phyloP scores from a whole-genome alignment of 1,284 basidiomycete genomes.

The Trametes versicolor region DNA sequence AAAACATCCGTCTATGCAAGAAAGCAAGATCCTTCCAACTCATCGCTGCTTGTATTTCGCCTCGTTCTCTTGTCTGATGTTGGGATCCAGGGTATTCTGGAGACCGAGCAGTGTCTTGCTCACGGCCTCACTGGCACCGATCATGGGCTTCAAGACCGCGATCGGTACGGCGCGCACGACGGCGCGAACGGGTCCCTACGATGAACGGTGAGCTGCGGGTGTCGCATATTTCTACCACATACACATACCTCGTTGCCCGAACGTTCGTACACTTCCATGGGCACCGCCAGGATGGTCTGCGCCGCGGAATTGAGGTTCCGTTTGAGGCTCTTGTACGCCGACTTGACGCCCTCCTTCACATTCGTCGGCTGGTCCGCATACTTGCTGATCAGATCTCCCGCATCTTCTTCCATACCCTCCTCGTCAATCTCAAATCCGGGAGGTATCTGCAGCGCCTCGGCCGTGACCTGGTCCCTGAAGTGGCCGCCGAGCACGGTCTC shows the following conservation, averaged over 20 bases:
- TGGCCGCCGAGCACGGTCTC: slow-evolving; percentile 91
- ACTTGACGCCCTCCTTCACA: slow-evolving; percentile 88
- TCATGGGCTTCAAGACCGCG: slow-evolving; percentile 95
- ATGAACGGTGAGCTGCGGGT: slow-evolving; percentile 21
- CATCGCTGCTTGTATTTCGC: slow-evolving; percentile 89
- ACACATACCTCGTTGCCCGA: slow-evolving; percentile 82
- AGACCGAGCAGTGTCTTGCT: slow-evolving; percentile 95
- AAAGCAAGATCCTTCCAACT: slow-evolving; percentile 23
- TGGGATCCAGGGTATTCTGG: slow-evolving; percentile 89
- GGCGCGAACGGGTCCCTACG: slow-evolving; percentile 87
- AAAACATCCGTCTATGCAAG: slow-evolving; percentile 9
- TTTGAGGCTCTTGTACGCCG: slow-evolving; percentile 87
- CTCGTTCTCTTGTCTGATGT: slow-evolving; percentile 80
- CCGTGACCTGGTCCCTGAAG: slow-evolving; percentile 70
- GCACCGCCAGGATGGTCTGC: slow-evolving; percentile 97
- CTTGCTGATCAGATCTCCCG: slow-evolving; percentile 74
- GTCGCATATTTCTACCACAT: background rate
- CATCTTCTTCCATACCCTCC: slow-evolving; percentile 54
- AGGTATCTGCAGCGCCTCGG: slow-evolving; percentile 67
- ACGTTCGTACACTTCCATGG: slow-evolving; percentile 98
- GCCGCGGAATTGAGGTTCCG: slow-evolving; percentile 92
- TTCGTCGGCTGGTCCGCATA: slow-evolving; percentile 92
- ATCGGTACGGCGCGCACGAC: slow-evolving; percentile 97
- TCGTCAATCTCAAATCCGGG: slow-evolving; percentile 46
- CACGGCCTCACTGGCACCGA: slow-evolving; percentile 95